Evolutionary conservation across 2,329 filamentous ascomycete species (phyloP), one percentile per base, ranked within the genome.

Genomic region (Aspergillus sp.): DNA sequence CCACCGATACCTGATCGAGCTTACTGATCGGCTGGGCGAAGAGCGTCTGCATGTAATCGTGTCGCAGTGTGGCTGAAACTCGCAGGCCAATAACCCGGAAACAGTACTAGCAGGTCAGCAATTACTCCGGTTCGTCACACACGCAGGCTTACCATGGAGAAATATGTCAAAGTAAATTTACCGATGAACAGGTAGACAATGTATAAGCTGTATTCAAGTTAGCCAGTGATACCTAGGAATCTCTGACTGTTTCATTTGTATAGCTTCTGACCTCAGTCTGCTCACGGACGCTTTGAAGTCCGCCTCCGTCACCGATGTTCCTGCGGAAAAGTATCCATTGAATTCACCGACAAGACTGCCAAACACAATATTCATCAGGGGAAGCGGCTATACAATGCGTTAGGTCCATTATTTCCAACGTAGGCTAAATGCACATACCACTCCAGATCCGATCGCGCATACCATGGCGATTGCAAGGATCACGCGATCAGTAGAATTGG

Each of bases 301-400:
- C 2, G 75, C 75, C 17, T 82, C 76, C 2, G 77, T 80, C 41
- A 80, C 69, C 3, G 64, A 59, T 1, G 78, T 79, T 67, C 23
- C 71, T 55, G 10, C 80, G 0, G 75, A 73, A 59, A 83, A 83
- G 68, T 87, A 88, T n/a, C 77, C 73, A 57, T 81, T 84, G 66
- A 88, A 87, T 6, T 80, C 75, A 7, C 83, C 82, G 51, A 86
- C 80, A 30, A 83, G 80, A 44, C 73, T 72, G 64, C 84, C 84
- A 68, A 87, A 85, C 6, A 87, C 77, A 41, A 88, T 75, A 44
- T 86, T 84, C 83, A 88, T 86, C 25, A 86, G 65, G 0, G 84
- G 84, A 11, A 73, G 62, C 1, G 62, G 62, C 66, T 69, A 8
- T 13, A 30, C 2, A 21, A 7, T 2, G 13, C 15, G 36, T 25